Evolutionary conservation across 139 green algal genomes (phyloP), one percentile per base, ranked within the genome.

Genomic region (Asterochloris erici): DNA sequence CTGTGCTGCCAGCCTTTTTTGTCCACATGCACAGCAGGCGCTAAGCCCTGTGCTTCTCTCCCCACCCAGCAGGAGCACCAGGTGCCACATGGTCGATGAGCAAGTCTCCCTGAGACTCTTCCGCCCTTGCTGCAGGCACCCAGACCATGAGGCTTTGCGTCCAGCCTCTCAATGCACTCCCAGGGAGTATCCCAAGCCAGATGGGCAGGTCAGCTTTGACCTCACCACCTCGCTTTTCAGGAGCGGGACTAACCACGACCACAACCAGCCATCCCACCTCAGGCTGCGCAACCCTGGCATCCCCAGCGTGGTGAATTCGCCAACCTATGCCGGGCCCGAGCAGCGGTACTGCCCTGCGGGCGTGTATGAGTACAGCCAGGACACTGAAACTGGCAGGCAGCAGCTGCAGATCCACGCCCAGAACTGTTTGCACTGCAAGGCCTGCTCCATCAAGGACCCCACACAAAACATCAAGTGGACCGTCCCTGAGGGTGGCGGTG

Each of bases 351-450:
- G 93, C 84, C 93, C 93, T 60, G 90, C 90, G 78, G 93, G 94
- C 63, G 96, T 99, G 75, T 99, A 98, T 83, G 95, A 98, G 85
- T 98, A 95, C 78, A 83, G 86, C 26, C 74, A 63, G 21, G 83
- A 79, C 11, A 10, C 38, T 80, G 84, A 74, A n/a, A 26, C 64
- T 16, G 90, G 85, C n/a, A 74, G 62, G 14, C 82, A 63, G 63
- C 77, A 83, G 68, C 89, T 99, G 64, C 79, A 91, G 24, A 98
- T 99, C 85, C 98, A 98, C 84, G 95, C 96, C 1, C 96, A 98
- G 83, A 98, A 99, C 88, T 99, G 96, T 87, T 85, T 99, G 84
- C 96, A 99, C 86, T 99, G 96, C 95, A 99, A 99, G 87, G 92
- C 94, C 16, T 97, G 94, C 86, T 91, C 94, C 84, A 96, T 98